Evolutionary conservation across 306 rosid genomes (phyloP), one percentile per base, ranked within the genome.

Genomic region (Vigna radiata): DNA sequence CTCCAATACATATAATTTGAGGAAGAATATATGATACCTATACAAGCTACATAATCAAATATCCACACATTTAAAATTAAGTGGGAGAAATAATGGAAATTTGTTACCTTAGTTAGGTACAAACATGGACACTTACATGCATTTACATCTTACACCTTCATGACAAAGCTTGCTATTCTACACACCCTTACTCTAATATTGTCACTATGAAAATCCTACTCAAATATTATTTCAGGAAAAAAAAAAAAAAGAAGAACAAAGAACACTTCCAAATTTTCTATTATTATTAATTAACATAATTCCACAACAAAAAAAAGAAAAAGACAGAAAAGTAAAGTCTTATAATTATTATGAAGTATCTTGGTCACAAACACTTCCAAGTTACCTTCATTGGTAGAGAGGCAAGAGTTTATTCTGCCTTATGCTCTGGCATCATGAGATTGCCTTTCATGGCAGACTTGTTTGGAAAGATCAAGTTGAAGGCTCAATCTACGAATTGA

Each of bases 21-120:
- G 18, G 52, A 25, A 56, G 50, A 77, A 43, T 19, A 70, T 46
- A 68, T 53, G 61, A 52, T 18, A 5, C 33, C 69, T n/a, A 36
- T 15, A 53, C 15, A 37, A 43, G 27, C 68, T 58, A 67, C 68
- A 58, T 43, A 23, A 55, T 8, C 17, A 39, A 68, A 55, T 19
- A 77, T 12, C 44, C 62, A 39, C 27, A 27, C 75, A 55, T 31
- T 21, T 12, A 64, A 59, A 41, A 63, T 5, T 27, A 74, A 18
- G 21, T 13, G 16, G 52, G 31, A 50, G 3, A 52, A 60, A 63
- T 4, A 66, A 25, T 19, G 33, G 70, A 58, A 71, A 48, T 55
- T 63, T 55, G 27, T 70, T 66, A 18, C 82, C 82, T 29, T 36
- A 21, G 71, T 39, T 29, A 21, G 73, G 55, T 56, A 67, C 53